A percentile compares a stretch with the other conserved stretches of the same genome.
Evolutionary conservation across 2,329 filamentous ascomycete genomes (phyloP).

Genomic region (Cladophialophora carrionii): DNA sequence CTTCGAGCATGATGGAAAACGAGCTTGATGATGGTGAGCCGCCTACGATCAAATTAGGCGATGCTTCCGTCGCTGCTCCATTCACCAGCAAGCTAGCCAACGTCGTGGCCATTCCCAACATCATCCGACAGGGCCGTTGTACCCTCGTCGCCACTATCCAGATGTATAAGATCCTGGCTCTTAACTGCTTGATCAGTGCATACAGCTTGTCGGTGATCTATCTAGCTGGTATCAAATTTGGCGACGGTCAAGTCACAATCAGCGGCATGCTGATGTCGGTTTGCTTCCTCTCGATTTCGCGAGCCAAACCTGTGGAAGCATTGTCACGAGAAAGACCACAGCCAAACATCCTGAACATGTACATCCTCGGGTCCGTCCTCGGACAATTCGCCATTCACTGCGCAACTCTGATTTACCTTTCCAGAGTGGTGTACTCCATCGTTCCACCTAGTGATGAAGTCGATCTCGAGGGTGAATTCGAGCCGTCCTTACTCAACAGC

Average conservation of each 20-base stretch:
- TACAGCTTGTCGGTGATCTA: constrained; percentile 97
- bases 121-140: constrained; percentile 95
- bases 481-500: constrained; percentile 90
- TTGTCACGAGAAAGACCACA: constrained; percentile 96
- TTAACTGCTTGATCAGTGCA: constrained; percentile 97
- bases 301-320: constrained; percentile 91
- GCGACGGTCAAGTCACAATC: constrained; percentile 96
- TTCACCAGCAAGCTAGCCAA: constrained; percentile 98
- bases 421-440: constrained; percentile 80
- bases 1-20: constrained; percentile 82
- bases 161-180: constrained; percentile 99
- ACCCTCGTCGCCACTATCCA: constrained; percentile 98
- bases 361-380: constrained; percentile 96
- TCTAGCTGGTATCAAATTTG: constrained; percentile 98
- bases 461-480: constrained; percentile 92
- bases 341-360: constrained; percentile 98
- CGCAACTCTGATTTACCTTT: constrained; percentile 89
- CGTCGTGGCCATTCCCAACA: constrained; percentile 95
- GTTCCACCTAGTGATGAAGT: constrained; percentile 71
- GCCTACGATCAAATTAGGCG: constrained; percentile 92
- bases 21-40: constrained; percentile 88
- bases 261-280: constrained; percentile 99
- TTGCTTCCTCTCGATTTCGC: constrained; percentile 98
- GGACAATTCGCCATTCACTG: constrained; percentile 98
- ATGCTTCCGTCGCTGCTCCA: constrained; percentile 93